These are phyloP conservation scores for Coniosporium apollinis DNA, from an alignment of 495 filamentous ascomycete genomes.

Conservation along the genomic window DNA sequence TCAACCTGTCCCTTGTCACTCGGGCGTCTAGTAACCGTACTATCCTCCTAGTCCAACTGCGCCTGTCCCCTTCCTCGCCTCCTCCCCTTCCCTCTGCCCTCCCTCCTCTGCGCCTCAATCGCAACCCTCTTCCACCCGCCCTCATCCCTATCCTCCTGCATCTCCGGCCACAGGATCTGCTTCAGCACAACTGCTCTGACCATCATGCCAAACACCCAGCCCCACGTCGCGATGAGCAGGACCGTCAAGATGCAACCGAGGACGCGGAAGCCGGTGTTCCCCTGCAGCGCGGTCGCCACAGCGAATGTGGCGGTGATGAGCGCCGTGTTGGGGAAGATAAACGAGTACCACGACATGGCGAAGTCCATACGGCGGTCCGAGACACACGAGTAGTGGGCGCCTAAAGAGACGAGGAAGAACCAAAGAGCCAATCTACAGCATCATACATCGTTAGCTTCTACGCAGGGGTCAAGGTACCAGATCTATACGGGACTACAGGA, in stretches of 20 bases:
- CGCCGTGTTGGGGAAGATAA: conserved; percentile 64
- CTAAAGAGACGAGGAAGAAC: conserved; percentile 70
- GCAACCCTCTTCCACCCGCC: conserved; percentile 32
- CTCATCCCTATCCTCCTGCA: conserved; percentile 46
- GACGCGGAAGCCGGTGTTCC: conserved; percentile 43
- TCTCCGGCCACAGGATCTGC: conserved; percentile 58
- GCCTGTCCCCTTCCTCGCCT: neutral
- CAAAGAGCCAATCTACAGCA: conserved; percentile 49
- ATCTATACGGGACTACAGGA: too few relatives aligned
- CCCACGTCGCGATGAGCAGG: conserved; percentile 49
- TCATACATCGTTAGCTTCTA: neutral
- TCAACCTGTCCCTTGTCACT: too few relatives aligned
- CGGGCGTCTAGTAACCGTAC: too few relatives aligned
- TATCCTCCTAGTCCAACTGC: too few relatives aligned
- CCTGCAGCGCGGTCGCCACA: conserved; percentile 32
- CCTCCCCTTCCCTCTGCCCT: conserved; percentile 4
- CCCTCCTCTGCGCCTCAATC: conserved; percentile 8
- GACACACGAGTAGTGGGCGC: conserved; percentile 61
- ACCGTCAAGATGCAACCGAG: conserved; percentile 48
- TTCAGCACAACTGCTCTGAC: conserved; percentile 43
- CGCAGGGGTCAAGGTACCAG: too few relatives aligned
- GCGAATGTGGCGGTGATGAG: conserved; percentile 15
- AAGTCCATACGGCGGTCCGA: conserved; percentile 44
- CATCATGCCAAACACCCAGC: conserved; percentile 55
- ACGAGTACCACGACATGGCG: conserved; percentile 79